phyloP scores from a whole-genome alignment of 116 monocot species.

The Phalaenopsis hybrid region DNA sequence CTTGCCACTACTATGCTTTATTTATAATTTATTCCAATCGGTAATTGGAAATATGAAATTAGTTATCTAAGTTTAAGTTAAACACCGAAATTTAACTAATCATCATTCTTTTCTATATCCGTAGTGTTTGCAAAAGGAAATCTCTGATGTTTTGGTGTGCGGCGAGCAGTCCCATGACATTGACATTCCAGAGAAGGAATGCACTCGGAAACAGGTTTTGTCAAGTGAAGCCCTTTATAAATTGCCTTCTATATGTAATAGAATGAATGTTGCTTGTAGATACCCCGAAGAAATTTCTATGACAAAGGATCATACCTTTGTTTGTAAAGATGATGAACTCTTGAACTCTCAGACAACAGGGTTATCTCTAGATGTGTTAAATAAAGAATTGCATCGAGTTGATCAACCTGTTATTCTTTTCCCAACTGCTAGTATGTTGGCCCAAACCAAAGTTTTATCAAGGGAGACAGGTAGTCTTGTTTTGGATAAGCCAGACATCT shows the following conservation, averaged over 20 bases:
- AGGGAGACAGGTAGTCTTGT: not conserved
- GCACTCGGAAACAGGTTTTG: not conserved
- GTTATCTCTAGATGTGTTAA: not conserved
- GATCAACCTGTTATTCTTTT: slow-evolving; percentile 4
- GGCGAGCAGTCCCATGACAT: slow-evolving; percentile 2
- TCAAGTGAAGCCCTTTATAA: slow-evolving; percentile 4
- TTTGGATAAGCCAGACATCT: not conserved
- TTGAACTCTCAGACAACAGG: not conserved
- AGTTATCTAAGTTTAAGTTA: too few species aligned
- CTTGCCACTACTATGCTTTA: not conserved
- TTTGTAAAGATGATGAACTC: slow-evolving; percentile 5
- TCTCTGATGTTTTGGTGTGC: slow-evolving; percentile 12
- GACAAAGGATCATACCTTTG: slow-evolving; percentile 3
- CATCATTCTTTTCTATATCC: not conserved
- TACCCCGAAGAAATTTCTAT: not conserved
- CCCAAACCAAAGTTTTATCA: not conserved
- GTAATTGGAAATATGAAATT: not conserved
- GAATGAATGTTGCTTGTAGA: not conserved
- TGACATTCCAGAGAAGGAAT: slow-evolving; percentile 8
- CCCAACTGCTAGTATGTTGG: not conserved
- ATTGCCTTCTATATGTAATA: not conserved
- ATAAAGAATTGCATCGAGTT: slow-evolving; percentile 5
- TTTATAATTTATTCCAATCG: not conserved
- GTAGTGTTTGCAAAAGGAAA: slow-evolving; percentile 17
- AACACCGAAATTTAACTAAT: slow-evolving; percentile 2